Conservation (phyloP, 306 rosid species). For the Abrus precatorius region DNA sequence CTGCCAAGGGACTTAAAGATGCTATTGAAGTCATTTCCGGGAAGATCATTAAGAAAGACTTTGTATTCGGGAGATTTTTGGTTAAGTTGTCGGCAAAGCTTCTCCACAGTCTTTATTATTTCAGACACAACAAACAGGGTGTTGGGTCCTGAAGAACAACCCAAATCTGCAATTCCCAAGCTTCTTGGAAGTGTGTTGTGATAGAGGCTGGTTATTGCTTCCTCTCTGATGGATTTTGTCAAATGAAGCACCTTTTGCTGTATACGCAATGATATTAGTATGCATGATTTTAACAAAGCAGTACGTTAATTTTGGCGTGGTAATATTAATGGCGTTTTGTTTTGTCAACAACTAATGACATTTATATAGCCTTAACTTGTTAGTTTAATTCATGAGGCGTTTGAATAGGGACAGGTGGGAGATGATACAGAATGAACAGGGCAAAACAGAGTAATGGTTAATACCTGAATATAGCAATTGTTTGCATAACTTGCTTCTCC, state of each 20-base stretch:
- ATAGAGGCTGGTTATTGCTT: conserved; percentile 50
- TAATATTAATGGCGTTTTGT: too few species aligned
- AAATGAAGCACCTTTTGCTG: conserved; percentile 57
- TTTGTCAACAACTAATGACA: too few species aligned
- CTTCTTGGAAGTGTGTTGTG: conserved; percentile 8
- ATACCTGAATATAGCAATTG: too few species aligned
- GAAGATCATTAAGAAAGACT: conserved; percentile 57
- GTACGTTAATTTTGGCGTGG: too few species aligned
- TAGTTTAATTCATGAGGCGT: too few species aligned
- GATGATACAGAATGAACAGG: too few species aligned
- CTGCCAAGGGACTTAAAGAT: conserved; percentile 57
- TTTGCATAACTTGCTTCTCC: too few species aligned
- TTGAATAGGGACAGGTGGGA: too few species aligned
- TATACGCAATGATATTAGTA: neutral
- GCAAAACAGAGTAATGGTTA: too few species aligned
- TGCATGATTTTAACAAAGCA: too few species aligned
- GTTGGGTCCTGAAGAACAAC: conserved; percentile 75
- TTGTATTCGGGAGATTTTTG: conserved; percentile 54
- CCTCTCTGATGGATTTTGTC: conserved; percentile 53
- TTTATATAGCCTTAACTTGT: too few species aligned
- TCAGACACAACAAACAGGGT: conserved; percentile 53
- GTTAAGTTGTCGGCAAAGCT: conserved; percentile 40
- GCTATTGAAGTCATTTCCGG: conserved; percentile 62
- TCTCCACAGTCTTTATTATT: conserved; percentile 49
- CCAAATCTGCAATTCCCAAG: conserved; percentile 68